Evolutionary conservation across 2,329 filamentous ascomycete genomes (phyloP), one percentile per base, ranked within the genome.

Genomic region (Arthrobotrys pseudoclavata): DNA sequence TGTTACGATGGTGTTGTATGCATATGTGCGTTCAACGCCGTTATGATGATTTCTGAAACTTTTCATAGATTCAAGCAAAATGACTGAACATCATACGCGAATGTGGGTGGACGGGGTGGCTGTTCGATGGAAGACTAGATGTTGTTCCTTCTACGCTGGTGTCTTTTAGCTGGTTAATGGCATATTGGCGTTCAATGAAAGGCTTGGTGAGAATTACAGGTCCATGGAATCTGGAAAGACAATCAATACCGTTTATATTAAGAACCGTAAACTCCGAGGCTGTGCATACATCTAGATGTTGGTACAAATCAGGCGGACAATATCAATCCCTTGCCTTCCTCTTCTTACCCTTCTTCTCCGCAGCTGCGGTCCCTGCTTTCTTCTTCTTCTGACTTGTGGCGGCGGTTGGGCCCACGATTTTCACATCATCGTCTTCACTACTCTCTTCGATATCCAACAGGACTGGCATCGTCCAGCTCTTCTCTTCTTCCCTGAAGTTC

Each of bases 391-490:
- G 71, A 22, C 71, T 79, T 4, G 76, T 66, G 37, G 80, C 57
- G 45, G 78, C 70, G 48, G 79, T 71, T 29, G 75, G 75, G 0
- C 75, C 75, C 3, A 79, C 75, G 22, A 79, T 74, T 29, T 79
- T 79, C 13, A 80, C 55, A 64, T 80, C 62, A 55, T 81, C 75
- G 82, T 99, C 96, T 81, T 99, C 96, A 82, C 97, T 96, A 82
- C 93, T 97, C 82, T 98, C 96, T 57, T 94, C 93, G 53, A 98
- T 89, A 82, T 97, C 93, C 79, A 97, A 89, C n/a, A 97, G 85
- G 2, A 99, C 92, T 0, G 96, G 96, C 91, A 99, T 96, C 12
- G 79, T 81, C 81, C 81, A 82, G 13, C 79, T 79, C 66, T 45
- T 79, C 79, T 75, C 77, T 52, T 75, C 67, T 13, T 74, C 69